These are phyloP conservation scores for Piedraia hortae DNA, from an alignment of 2,329 filamentous ascomycete genomes.

Conservation along the genomic window DNA sequence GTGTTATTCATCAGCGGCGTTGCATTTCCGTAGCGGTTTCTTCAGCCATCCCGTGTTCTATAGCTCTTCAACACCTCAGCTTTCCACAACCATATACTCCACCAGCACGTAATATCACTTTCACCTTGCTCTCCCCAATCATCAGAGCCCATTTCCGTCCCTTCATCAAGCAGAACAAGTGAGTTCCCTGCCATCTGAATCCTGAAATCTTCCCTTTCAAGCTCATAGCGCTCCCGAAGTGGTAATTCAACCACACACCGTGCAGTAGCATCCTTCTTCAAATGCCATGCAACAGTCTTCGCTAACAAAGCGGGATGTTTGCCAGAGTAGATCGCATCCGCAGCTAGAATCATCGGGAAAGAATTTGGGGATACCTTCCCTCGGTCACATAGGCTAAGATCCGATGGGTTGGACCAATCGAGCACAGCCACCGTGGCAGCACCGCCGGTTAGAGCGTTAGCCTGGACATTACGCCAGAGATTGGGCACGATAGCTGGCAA, in stretches of 20 bases:
- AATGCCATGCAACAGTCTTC: conserved; percentile 38
- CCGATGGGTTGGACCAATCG: conserved; percentile 39
- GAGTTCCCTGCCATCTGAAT: conserved; percentile 29
- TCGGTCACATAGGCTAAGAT: background rate
- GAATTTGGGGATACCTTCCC: conserved; percentile 3
- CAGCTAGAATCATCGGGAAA: conserved; percentile 42
- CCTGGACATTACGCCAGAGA: conserved; percentile 40
- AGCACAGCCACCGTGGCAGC: conserved; percentile 35
- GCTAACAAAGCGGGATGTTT: conserved; percentile 52
- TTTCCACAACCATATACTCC: conserved; percentile 30
- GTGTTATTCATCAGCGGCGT: too few relatives aligned
- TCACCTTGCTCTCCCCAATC: conserved; percentile 37
- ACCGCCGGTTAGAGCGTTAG: conserved; percentile 31
- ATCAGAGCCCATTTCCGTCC: conserved; percentile 37
- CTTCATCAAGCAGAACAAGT: conserved; percentile 29
- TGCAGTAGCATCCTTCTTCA: conserved; percentile 28
- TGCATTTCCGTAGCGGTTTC: too few relatives aligned
- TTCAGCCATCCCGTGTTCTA: too few relatives aligned
- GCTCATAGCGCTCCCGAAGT: conserved; percentile 39
- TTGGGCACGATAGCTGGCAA: conserved; percentile 63
- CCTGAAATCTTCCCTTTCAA: conserved; percentile 36
- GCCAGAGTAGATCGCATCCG: conserved; percentile 69
- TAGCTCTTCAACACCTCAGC: too few relatives aligned
- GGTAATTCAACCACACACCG: conserved; percentile 60
- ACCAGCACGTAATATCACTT: conserved; percentile 36